Evolutionary conservation across 2,329 filamentous ascomycete genomes (phyloP).

Genomic region (Geosmithia morbida): DNA sequence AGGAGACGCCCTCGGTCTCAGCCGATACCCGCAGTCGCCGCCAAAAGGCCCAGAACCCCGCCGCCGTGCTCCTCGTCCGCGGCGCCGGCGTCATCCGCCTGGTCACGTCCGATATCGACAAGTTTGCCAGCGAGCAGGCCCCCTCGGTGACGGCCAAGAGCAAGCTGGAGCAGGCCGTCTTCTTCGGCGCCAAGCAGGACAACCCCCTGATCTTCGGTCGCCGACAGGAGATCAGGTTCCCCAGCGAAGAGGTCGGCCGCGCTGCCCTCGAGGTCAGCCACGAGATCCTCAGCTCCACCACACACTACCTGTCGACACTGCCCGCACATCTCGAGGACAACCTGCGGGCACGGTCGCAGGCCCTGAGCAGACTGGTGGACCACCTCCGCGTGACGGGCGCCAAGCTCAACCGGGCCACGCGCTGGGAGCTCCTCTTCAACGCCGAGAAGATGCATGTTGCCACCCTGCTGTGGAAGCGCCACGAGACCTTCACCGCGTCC

Average conservation of each 20-base stretch:
- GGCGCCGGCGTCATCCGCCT: slow-evolving; percentile 48
- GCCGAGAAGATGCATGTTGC: slow-evolving; percentile 84
- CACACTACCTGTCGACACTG: slow-evolving; percentile 56
- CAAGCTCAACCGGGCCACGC: slow-evolving; percentile 49
- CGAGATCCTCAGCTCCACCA: slow-evolving; percentile 68
- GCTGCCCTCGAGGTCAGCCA: slow-evolving; percentile 68
- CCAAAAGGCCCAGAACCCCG: slow-evolving; percentile 46
- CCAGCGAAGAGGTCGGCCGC: slow-evolving; percentile 53
- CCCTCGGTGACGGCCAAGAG: slow-evolving; percentile 65
- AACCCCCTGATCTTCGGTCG: slow-evolving; percentile 81
- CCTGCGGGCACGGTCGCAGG: slow-evolving; percentile 55
- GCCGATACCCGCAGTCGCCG: slow-evolving; percentile 29
- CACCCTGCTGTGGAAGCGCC: slow-evolving; percentile 63
- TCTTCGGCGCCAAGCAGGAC: slow-evolving; percentile 68
- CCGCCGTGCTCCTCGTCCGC: slow-evolving; percentile 46
- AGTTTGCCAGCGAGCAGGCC: slow-evolving; percentile 41
- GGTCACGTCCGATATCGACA: slow-evolving; percentile 41
- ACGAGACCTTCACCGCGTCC: slow-evolving; percentile 52
- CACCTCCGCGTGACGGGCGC: slow-evolving; percentile 55
- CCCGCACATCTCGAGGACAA: slow-evolving; percentile 72
- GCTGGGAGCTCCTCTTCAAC: slow-evolving; percentile 74
- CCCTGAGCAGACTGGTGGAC: slow-evolving; percentile 59
- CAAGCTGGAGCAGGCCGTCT: slow-evolving; percentile 89
- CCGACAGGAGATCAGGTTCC: slow-evolving; percentile 51
- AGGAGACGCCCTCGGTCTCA: slow-evolving; percentile 32